phyloP scores from a whole-genome alignment of 768 basidiomycete species.

The Agaricus sinodeliciosus region DNA sequence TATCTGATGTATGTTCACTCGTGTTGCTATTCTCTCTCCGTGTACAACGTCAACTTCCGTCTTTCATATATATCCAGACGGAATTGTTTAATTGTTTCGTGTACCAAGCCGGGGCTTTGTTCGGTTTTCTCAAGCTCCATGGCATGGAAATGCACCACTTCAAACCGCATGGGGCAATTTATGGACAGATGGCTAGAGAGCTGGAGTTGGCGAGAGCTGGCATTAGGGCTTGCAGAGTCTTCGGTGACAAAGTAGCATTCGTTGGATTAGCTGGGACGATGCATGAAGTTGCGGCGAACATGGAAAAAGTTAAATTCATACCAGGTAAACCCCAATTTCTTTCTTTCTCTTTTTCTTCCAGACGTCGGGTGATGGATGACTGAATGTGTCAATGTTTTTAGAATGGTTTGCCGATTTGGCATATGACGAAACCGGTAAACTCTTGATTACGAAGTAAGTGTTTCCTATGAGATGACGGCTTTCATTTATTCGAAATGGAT shows the following conservation, averaged over 20 bases:
- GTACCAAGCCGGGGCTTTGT: constrained; percentile 63
- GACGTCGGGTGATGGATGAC: background rate
- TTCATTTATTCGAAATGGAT: background rate
- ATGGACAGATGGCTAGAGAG: constrained; percentile 52
- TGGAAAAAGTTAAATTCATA: constrained; percentile 52
- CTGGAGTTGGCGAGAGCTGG: constrained; percentile 48
- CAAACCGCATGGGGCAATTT: constrained; percentile 58
- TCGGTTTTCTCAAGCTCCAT: constrained; percentile 50
- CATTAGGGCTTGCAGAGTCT: constrained; percentile 47
- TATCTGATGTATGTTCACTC: constrained; percentile 40
- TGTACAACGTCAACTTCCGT: background rate
- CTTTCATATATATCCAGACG: constrained; percentile 25
- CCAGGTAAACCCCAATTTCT: constrained; percentile 31
- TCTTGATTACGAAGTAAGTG: constrained; percentile 52
- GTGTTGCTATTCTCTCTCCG: background rate
- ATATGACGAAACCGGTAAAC: constrained; percentile 47
- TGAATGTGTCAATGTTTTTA: no score
- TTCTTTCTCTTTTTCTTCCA: background rate
- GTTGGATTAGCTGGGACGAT: constrained; percentile 59
- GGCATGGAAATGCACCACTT: constrained; percentile 50
- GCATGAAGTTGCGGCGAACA: constrained; percentile 51
- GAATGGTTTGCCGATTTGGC: constrained; percentile 68
- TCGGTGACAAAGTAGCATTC: constrained; percentile 42
- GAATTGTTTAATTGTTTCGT: constrained; percentile 52
- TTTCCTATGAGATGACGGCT: background rate